Base-by-base conservation (phyloP, 345 rosid species). In the Camelina laxa region DNA sequence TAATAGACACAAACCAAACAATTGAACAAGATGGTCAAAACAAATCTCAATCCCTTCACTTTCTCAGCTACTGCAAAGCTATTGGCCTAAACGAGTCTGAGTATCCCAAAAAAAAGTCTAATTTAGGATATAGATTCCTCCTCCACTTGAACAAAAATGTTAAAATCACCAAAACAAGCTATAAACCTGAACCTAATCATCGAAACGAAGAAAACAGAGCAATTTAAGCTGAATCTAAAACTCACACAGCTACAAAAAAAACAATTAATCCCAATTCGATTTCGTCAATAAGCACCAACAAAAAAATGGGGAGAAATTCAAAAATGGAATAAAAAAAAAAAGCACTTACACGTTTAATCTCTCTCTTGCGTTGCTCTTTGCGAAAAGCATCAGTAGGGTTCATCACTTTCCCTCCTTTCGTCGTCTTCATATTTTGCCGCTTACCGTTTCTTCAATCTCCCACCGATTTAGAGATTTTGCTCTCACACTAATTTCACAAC, bases 331-430 rank as follows among this genome's bases (percentile, higher is more conserved):
- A 10, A 35, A 49, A 19, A 31, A 35, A 19, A 33, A 38, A 20
- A 27, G 30, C 31, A 2, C 60, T 70, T 82, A 84, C 99, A 86
- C 99, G 87, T 81, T 90, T 95, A 58, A 95, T 82, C 78, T 95
- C 98, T 75, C 86, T 89, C 85, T 92, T 95, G 22, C 98, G 98
- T 42, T 87, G 85, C 90, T 95, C 90, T 83, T 95, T 95, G 41
- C 99, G 98, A 63, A 90, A 95, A 38, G 99, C 99, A 63, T 95
- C 99, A 58, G 98, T 95, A 73, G 99, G 99, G 87, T 95, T 95
- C 98, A 95, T 92, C 71, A 92, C 96, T 75, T 95, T 92, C 72
- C 99, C 99, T 79, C 98, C 99, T 73, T 92, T 95, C 17, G 99
- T 92, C 72, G 99, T 95, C 97, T 95, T 95, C 99, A 95, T 92